These are phyloP conservation scores for Fusarium sp. DNA, from an alignment of 2,329 filamentous ascomycete genomes.

Conservation along the genomic window DNA sequence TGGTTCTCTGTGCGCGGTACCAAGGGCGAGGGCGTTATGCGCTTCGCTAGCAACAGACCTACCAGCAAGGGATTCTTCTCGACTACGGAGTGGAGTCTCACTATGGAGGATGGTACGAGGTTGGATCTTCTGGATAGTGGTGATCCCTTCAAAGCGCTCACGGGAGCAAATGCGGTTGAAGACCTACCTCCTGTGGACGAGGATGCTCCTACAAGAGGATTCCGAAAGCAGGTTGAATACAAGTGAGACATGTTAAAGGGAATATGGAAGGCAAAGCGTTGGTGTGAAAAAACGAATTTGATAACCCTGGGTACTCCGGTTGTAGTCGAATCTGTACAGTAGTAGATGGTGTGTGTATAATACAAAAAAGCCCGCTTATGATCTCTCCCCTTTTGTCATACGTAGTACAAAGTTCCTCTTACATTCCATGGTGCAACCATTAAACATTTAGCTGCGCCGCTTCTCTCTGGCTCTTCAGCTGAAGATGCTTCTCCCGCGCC, in stretches of 20 bases:
- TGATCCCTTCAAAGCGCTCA: constrained; percentile 74
- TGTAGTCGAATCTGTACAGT: constrained; percentile 51
- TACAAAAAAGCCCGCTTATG: constrained; percentile 55
- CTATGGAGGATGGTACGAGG: constrained; percentile 69
- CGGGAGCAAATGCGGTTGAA: constrained; percentile 59
- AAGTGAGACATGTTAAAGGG: constrained; percentile 43
- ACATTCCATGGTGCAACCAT: constrained; percentile 39
- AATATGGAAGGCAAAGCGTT: constrained; percentile 7
- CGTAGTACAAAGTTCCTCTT: constrained; percentile 49
- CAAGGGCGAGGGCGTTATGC: constrained; percentile 77
- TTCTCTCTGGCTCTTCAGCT: constrained; percentile 66
- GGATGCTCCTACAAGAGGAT: constrained; percentile 61
- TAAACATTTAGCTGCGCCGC: constrained; percentile 38
- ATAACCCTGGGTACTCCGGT: constrained; percentile 46
- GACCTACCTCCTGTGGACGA: constrained; percentile 54
- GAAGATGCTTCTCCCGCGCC: constrained; percentile 65
- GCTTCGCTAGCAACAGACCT: constrained; percentile 81
- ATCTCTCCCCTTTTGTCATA: constrained; percentile 46
- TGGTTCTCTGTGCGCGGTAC: constrained; percentile 88
- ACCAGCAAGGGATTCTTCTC: constrained; percentile 75
- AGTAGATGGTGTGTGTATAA: constrained; percentile 54
- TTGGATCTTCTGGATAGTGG: constrained; percentile 81
- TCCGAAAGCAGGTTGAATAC: constrained; percentile 61
- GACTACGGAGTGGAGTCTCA: constrained; percentile 91
- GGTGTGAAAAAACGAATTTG: constrained; percentile 35